Evolutionary conservation across 192 early-diverging fungal species (phyloP).

Genomic region (Gonapodya sp.): DNA sequence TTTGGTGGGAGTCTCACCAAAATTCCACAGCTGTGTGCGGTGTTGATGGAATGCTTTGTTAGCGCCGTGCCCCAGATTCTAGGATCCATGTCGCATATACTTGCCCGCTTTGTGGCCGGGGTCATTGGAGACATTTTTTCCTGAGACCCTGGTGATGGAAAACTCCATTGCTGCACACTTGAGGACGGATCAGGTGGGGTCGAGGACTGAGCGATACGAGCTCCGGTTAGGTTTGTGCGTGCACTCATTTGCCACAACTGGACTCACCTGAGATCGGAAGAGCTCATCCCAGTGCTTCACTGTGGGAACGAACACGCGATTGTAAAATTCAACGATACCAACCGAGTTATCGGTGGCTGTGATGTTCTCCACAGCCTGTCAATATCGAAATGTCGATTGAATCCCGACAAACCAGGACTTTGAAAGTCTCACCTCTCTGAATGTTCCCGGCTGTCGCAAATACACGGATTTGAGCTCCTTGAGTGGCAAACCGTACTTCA

Average conservation of each 20-base stretch:
- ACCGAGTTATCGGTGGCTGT: neutral
- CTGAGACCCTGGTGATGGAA: neutral
- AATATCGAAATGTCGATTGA: neutral
- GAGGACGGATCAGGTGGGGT: neutral
- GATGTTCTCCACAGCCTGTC: neutral
- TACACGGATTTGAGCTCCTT: neutral
- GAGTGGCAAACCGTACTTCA: neutral
- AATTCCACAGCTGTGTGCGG: neutral
- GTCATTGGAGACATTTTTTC: neutral
- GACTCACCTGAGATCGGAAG: neutral
- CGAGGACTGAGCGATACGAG: neutral
- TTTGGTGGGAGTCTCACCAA: neutral
- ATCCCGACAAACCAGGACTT: neutral
- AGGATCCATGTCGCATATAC: neutral
- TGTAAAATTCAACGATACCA: slow-evolving; percentile 3
- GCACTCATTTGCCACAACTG: too few relatives aligned
- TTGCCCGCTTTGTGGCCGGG: neutral
- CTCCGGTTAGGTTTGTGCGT: too few relatives aligned
- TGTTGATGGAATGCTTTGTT: neutral
- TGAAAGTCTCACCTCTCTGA: neutral
- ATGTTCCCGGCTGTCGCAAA: neutral
- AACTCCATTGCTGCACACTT: neutral
- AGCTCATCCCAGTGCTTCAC: neutral
- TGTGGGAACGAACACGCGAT: neutral
- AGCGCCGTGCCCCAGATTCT: too few relatives aligned